phyloP scores from a whole-genome alignment of 1,139 yeast genomes.

The Sugiyamaella novakii region DNA sequence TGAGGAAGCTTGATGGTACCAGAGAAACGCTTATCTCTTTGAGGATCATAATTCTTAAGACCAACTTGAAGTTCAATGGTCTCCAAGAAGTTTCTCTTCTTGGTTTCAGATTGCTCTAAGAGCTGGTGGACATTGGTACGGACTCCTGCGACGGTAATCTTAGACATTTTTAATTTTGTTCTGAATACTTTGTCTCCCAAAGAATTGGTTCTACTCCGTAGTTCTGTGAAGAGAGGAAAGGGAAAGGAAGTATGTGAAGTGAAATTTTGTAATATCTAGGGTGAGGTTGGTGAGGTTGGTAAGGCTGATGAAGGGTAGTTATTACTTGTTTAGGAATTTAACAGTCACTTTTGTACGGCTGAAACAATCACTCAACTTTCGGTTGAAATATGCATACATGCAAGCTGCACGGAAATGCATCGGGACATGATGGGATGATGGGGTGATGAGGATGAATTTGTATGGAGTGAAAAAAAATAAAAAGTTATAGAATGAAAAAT shows the following conservation, averaged over 20 bases:
- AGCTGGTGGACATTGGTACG: constrained; percentile 96
- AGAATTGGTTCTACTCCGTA: constrained; percentile 21
- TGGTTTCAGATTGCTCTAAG: constrained; percentile 92
- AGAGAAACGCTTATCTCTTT: constrained; percentile 99
- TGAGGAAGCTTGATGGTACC: constrained; percentile 98
- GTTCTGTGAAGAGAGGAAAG: constrained; percentile 17
- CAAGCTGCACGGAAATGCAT: too few relatives aligned
- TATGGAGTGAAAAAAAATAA: too few relatives aligned
- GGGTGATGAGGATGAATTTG: too few relatives aligned
- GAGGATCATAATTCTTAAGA: constrained; percentile 99
- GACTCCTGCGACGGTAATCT: constrained; percentile 88
- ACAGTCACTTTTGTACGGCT: constrained; percentile 14
- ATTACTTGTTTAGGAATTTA: constrained; percentile 8
- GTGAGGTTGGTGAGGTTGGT: neutral
- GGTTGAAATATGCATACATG: too few relatives aligned
- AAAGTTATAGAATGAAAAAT: too few relatives aligned
- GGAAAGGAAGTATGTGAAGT: neutral
- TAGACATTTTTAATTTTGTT: constrained; percentile 66
- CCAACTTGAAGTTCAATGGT: constrained; percentile 99
- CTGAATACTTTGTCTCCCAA: constrained; percentile 21
- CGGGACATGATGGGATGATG: too few relatives aligned
- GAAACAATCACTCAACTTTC: too few relatives aligned
- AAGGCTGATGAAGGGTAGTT: too few relatives aligned
- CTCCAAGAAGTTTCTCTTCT: constrained; percentile 99
- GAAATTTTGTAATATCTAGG: constrained; percentile 14